These are phyloP conservation scores for Calonectria crousiana DNA, from an alignment of 2,329 filamentous ascomycete genomes.

Conservation along the genomic window DNA sequence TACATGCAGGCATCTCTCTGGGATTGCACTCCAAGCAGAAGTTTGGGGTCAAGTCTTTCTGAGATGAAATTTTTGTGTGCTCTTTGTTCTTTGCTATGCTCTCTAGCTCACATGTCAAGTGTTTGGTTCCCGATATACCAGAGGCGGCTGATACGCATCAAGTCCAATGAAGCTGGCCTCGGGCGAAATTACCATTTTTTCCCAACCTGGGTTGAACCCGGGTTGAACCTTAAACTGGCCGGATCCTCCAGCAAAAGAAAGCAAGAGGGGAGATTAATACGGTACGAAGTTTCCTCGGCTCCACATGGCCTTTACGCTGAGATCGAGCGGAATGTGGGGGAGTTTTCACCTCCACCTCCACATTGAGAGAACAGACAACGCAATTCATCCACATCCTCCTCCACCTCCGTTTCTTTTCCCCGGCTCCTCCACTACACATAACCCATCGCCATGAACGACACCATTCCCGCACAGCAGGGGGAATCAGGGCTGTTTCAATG, in stretches of 20 bases:
- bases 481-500: conserved; percentile 4
- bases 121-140: background rate
- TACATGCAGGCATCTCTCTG: background rate
- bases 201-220: background rate
- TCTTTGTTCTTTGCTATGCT: background rate
- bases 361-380: background rate
- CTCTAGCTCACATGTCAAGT: background rate
- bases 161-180: background rate
- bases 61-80: background rate
- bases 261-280: background rate
- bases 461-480: background rate
- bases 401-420: background rate
- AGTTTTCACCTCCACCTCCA: background rate
- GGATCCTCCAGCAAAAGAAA: background rate
- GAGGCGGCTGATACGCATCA: background rate
- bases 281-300: background rate
- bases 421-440: background rate
- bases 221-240: background rate
- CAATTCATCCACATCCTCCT: background rate
- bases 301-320: background rate
- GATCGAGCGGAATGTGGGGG: background rate
- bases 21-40: background rate
- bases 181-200: background rate
- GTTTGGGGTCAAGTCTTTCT: background rate
- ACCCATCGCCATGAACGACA: background rate